phyloP scores from a whole-genome alignment of 768 basidiomycete species.

The Pleurotus eryngii region DNA sequence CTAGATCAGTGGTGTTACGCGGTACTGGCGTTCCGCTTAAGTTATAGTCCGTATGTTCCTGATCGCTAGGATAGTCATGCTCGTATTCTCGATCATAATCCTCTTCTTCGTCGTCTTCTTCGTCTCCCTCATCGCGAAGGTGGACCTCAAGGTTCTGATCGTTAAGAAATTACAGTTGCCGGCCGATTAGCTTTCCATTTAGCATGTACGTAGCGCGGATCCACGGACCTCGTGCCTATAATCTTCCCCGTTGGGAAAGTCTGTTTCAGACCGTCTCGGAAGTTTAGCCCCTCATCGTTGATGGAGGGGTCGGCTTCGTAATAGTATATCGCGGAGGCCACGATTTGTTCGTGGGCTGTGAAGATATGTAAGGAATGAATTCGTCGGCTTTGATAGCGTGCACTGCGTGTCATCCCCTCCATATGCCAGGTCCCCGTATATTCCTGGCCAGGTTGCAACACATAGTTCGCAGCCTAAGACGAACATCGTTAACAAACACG shows the following conservation, averaged over 20 bases:
- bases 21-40: background rate
- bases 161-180: background rate
- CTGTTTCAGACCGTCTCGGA: background rate
- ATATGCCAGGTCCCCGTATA: slow-evolving; percentile 17
- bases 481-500: background rate
- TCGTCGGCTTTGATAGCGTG: background rate
- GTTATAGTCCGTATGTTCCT: background rate
- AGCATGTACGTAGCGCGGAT: background rate
- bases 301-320: slow-evolving; percentile 11
- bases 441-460: slow-evolving; percentile 10
- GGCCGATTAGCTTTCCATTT: background rate
- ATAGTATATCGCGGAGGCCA: slow-evolving; percentile 14
- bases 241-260: background rate
- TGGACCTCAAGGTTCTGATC: background rate
- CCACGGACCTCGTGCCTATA: background rate
- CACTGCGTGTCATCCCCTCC: slow-evolving; percentile 12
- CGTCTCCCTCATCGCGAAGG: background rate
- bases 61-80: background rate
- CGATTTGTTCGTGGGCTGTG: slow-evolving; percentile 15
- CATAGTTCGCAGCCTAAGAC: slow-evolving; percentile 14
- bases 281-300: slow-evolving; percentile 10
- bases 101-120: background rate
- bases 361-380: no score
- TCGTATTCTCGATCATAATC: background rate
- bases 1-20: background rate